phyloP scores from a whole-genome alignment of 2,329 filamentous ascomycete genomes.

The Pleomassaria siparia region DNA sequence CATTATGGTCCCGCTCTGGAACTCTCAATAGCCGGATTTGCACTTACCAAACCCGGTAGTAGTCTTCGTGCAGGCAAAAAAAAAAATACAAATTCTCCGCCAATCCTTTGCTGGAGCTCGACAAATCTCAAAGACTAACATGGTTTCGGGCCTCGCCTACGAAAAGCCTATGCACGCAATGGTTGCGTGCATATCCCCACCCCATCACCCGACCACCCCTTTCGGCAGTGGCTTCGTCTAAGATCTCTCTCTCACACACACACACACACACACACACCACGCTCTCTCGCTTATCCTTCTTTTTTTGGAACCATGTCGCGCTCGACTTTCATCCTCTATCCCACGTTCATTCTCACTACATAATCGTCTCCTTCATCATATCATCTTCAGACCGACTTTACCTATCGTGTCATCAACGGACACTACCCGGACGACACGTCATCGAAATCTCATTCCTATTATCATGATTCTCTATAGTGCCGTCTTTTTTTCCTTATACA shows the following conservation, averaged over 20 bases:
- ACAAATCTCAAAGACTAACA: not conserved
- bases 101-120: not conserved
- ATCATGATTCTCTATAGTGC: not conserved
- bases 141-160: not conserved
- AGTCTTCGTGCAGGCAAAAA: too few species aligned
- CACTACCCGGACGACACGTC: not conserved
- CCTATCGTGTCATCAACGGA: not conserved
- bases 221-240: not conserved
- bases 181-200: slow-evolving; percentile 4
- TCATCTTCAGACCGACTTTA: not conserved
- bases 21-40: not conserved
- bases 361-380: not conserved
- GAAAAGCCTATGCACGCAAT: not conserved
- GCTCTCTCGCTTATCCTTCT: slow-evolving; percentile 1
- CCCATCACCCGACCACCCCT: not conserved
- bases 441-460: not conserved
- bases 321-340: not conserved
- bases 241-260: not conserved
- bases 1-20: not conserved
- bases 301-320: not conserved
- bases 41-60: not conserved
- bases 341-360: not conserved
- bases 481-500: not conserved
- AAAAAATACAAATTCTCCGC: too few species aligned
- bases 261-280: too few species aligned